Conservation (phyloP, 306 rosid genomes). For the Phaseolus lunatus region DNA sequence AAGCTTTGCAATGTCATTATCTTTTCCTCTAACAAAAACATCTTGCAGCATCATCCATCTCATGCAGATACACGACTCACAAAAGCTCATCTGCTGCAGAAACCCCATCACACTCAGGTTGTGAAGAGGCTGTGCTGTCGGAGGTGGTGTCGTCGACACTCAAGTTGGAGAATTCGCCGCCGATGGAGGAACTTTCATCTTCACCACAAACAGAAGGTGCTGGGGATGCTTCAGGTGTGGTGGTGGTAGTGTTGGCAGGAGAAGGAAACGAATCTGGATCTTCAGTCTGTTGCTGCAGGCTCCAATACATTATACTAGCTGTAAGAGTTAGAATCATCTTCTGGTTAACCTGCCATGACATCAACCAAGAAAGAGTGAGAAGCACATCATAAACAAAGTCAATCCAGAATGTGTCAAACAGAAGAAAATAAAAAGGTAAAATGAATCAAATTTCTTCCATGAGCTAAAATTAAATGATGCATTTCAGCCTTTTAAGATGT, state of each 20-base stretch:
- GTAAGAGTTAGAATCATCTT: constrained; percentile 91
- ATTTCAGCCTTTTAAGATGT: neutral
- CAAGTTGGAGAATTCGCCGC: constrained; percentile 73
- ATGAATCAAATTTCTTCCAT: too few species aligned
- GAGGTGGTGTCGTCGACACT: constrained; percentile 82
- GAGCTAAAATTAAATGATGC: neutral
- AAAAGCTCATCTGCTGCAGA: constrained; percentile 44
- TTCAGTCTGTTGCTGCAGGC: constrained; percentile 76
- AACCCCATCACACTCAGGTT: constrained; percentile 54
- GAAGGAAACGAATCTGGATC: constrained; percentile 62
- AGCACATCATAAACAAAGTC: neutral
- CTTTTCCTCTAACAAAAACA: constrained; percentile 29
- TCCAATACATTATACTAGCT: constrained; percentile 95
- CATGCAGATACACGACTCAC: neutral
- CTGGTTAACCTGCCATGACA: constrained; percentile 84
- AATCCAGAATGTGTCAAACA: neutral
- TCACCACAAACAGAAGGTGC: constrained; percentile 75
- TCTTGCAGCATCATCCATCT: constrained; percentile 33
- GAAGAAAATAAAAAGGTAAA: neutral
- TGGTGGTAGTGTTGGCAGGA: constrained; percentile 53
- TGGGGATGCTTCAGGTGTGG: constrained; percentile 69
- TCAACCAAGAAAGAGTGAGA: constrained; percentile 22
- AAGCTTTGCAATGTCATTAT: constrained; percentile 22
- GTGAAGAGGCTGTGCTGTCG: constrained; percentile 76
- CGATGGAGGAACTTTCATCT: constrained; percentile 75